A percentile compares a stretch with the other conserved stretches of the same genome.
phyloP scores from a whole-genome alignment of 768 basidiomycete genomes.

The Xerocomus potaroensis region DNA sequence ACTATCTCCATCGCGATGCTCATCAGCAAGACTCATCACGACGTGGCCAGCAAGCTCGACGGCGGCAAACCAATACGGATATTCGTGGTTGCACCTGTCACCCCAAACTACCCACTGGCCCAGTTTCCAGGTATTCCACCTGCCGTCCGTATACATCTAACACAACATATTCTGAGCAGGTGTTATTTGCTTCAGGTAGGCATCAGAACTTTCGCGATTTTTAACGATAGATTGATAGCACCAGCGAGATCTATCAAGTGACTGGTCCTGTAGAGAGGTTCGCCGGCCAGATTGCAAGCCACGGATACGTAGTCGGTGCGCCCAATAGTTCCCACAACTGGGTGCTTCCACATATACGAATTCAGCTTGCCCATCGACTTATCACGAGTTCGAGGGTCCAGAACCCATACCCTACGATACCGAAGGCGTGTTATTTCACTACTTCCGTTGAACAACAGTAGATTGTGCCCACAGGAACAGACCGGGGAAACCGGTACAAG shows the following conservation, averaged over 20 bases:
- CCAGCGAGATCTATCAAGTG: conserved; percentile 92
- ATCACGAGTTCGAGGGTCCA: conserved; percentile 90
- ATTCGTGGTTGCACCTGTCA: conserved; percentile 73
- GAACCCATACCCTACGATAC: conserved; percentile 85
- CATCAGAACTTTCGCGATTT: background rate
- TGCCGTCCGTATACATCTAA: background rate
- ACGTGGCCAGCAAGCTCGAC: conserved; percentile 68
- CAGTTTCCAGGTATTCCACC: conserved; percentile 72
- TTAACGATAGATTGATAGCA: background rate
- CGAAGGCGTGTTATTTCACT: conserved; percentile 50
- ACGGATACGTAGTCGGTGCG: conserved; percentile 79
- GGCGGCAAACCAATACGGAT: conserved; percentile 67
- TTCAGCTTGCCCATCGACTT: conserved; percentile 76
- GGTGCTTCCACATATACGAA: background rate
- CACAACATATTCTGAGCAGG: conserved; percentile 39
- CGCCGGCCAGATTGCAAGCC: conserved; percentile 82
- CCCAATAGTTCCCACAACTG: background rate
- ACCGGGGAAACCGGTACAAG: conserved; percentile 93
- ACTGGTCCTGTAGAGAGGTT: conserved; percentile 97
- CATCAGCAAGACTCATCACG: conserved; percentile 73
- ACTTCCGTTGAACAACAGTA: conserved; percentile 1
- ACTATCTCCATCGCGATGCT: conserved; percentile 66
- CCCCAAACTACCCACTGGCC: conserved; percentile 82
- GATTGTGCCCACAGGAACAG: conserved; percentile 78
- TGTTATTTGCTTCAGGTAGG: conserved; percentile 76